Conservation (phyloP, 2,329 filamentous ascomycete genomes). For the Domatiomyces catenatus region DNA sequence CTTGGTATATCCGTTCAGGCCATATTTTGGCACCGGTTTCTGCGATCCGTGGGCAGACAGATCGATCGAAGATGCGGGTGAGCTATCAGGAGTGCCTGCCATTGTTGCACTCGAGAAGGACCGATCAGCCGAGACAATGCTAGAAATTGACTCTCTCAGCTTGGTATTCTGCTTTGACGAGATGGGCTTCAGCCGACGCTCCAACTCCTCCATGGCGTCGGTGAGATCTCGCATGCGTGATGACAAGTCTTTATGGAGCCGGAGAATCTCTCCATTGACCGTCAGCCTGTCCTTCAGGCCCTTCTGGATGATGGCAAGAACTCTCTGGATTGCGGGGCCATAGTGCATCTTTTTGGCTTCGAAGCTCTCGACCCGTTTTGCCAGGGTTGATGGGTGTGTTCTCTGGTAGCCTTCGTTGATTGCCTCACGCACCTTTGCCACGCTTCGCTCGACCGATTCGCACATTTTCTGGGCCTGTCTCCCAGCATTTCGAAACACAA, state of each 20-base stretch:
- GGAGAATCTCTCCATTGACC: conserved; percentile 86
- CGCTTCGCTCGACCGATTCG: conserved; percentile 79
- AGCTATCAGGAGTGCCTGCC: conserved; percentile 56
- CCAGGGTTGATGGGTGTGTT: conserved; percentile 52
- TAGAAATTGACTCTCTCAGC: conserved; percentile 82
- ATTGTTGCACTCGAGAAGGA: conserved; percentile 55
- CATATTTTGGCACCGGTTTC: conserved; percentile 32
- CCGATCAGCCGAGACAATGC: conserved; percentile 65
- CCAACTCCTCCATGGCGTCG: conserved; percentile 61
- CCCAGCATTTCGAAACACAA: conserved; percentile 86
- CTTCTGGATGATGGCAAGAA: conserved; percentile 83
- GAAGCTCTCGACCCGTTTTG: conserved; percentile 80
- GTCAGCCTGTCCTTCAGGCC: conserved; percentile 92
- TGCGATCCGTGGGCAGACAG: conserved; percentile 37
- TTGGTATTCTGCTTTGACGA: conserved; percentile 49
- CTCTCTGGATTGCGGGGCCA: conserved; percentile 77
- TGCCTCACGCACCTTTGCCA: conserved; percentile 64
- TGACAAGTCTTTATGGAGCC: conserved; percentile 72
- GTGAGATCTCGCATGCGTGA: conserved; percentile 66
- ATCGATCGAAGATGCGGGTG: conserved; percentile 51
- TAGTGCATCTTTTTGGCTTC: conserved; percentile 93
- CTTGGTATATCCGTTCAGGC: conserved; percentile 16
- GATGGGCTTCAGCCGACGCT: conserved; percentile 58
- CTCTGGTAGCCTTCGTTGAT: conserved; percentile 61
- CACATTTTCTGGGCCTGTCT: conserved; percentile 92